Evolutionary conservation across 164 flowering plant genomes (phyloP), one percentile per base, ranked within the genome.

Genomic region (Annona cherimola): DNA sequence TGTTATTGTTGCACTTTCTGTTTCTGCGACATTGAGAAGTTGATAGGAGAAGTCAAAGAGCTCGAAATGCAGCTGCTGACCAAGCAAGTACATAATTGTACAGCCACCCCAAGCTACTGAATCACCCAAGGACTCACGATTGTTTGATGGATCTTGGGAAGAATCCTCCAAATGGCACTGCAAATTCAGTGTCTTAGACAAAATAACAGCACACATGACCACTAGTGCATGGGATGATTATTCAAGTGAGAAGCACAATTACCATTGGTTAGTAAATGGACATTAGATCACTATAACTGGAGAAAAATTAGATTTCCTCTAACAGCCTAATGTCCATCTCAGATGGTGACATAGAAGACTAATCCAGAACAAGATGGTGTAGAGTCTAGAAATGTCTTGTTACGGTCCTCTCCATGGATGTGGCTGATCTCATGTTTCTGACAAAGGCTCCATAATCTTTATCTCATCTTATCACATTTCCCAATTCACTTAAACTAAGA

Each of bases 71-170:
- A 95, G 81, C 79, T 95, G 97, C 69, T 93, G 98, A 62, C 98
- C 98, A 70, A 95, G 98, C 84, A 95, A 81, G 83, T 93, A 95
- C 62, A 95, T 89, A 66, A 95, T 84, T 40, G 98, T 91, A 79
- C 99, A 95, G 54, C 98, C 99, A 64, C 99, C 99, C 99, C 99
- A 95, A 20, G 99, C 98, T 45, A 93, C 88, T 61, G 99, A 93
- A 84, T 95, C 99, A 68, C 99, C 99, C 45, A 89, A 82, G 54
- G 82, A 72, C 70, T 87, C 94, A 69, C 81, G 83, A 73, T 78
- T 84, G 78, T 63, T 82, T 69, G 90, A 62, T 57, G 83, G 77
- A 40, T 69, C 76, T 46, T 80, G 87, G 74, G 76, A 77, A 69
- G 85, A 82, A 67, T 93, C 94, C 76, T 95, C 98, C 70, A 95